Evolutionary conservation across 2,329 filamentous ascomycete genomes (phyloP).

Genomic region (Fusarium clavum): DNA sequence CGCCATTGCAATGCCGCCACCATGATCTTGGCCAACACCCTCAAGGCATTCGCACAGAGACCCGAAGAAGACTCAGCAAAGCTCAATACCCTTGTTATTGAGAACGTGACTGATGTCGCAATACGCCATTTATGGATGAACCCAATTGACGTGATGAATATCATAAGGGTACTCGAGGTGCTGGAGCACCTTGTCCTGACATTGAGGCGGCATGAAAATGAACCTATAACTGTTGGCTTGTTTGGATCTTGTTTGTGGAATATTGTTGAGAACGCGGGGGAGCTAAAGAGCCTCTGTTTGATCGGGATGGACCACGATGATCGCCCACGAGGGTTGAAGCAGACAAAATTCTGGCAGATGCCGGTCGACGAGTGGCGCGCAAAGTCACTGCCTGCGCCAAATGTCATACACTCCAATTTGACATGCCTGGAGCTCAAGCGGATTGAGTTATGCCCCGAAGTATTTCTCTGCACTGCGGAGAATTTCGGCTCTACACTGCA

Average conservation of each 20-base stretch:
- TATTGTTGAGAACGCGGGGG: constrained; percentile 58
- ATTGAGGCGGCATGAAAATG: constrained; percentile 58
- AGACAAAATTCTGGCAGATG: constrained; percentile 53
- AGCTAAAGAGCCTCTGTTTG: constrained; percentile 61
- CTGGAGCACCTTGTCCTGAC: constrained; percentile 61
- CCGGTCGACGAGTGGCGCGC: constrained; percentile 55
- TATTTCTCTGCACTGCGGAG: constrained; percentile 51
- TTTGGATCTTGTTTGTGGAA: constrained; percentile 63
- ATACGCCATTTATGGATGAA: constrained; percentile 63
- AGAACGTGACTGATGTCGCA: constrained; percentile 62
- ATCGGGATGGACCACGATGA: constrained; percentile 59
- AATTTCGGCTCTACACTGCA: constrained; percentile 54
- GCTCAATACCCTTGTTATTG: constrained; percentile 61
- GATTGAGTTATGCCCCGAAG: constrained; percentile 54
- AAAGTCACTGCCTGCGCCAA: constrained; percentile 54
- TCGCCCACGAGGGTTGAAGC: constrained; percentile 52
- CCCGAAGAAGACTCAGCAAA: constrained; percentile 57
- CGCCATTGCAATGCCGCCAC: constrained; percentile 60
- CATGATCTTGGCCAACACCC: constrained; percentile 63
- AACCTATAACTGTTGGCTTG: constrained; percentile 49
- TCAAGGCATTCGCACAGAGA: constrained; percentile 60
- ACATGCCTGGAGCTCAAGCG: constrained; percentile 58
- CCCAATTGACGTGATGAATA: constrained; percentile 62
- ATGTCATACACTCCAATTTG: constrained; percentile 53
- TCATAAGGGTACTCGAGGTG: constrained; percentile 55